These are phyloP conservation scores for Neonectria neomacrospora DNA, from an alignment of 2,329 filamentous ascomycete genomes.

Conservation along the genomic window DNA sequence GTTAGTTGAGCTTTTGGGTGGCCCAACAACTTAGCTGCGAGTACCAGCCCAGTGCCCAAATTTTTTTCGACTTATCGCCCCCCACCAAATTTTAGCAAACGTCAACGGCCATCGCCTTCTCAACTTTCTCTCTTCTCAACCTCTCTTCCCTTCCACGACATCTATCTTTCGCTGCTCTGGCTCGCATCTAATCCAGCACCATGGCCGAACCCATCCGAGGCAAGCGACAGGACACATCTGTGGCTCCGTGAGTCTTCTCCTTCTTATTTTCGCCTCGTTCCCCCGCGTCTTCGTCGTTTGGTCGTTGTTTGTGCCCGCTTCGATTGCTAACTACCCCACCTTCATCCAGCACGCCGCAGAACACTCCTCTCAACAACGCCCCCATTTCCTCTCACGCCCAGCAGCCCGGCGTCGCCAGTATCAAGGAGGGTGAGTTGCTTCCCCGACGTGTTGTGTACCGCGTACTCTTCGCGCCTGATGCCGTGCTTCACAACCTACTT, in stretches of 20 bases:
- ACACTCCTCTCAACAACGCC: conserved; percentile 94
- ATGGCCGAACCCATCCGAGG: conserved; percentile 74
- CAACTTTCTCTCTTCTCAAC: conserved; percentile 49
- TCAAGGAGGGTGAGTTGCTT: conserved; percentile 86
- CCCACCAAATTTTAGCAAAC: conserved; percentile 55
- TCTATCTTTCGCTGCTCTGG: conserved; percentile 44
- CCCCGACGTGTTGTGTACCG: conserved; percentile 9
- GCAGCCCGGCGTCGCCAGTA: conserved; percentile 92
- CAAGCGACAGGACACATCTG: conserved; percentile 66
- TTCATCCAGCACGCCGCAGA: conserved; percentile 90
- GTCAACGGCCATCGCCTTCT: conserved; percentile 49
- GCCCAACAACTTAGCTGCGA: conserved; percentile 48
- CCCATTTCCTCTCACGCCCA: conserved; percentile 98
- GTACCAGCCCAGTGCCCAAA: conserved; percentile 48
- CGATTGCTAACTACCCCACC: conserved; percentile 54
- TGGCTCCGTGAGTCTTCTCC: conserved; percentile 65
- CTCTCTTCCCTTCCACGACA: conserved; percentile 44
- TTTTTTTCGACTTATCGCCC: conserved; percentile 51
- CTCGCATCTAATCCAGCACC: conserved; percentile 49
- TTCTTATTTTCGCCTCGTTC: conserved; percentile 26
- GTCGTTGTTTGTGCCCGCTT: conserved; percentile 37
- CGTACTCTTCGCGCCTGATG: background rate
- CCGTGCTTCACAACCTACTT: conserved; percentile 21
- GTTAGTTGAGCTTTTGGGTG: conserved; percentile 44
- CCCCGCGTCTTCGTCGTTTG: conserved; percentile 21